Conservation (phyloP, 345 rosid species). For the Orychophragmus violaceus region DNA sequence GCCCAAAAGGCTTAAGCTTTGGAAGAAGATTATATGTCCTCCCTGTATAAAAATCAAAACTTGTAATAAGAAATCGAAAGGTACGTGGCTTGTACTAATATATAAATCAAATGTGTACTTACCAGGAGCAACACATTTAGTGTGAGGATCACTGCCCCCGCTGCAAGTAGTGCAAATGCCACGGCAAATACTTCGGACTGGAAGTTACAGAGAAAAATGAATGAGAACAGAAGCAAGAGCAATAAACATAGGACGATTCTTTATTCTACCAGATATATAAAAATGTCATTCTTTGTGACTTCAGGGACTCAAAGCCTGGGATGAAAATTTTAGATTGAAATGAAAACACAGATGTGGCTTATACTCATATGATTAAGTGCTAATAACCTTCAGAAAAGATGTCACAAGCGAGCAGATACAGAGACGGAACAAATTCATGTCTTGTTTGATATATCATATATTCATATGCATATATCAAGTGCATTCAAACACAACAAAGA, state of each 20-base stretch:
- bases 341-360: neutral
- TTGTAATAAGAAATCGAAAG: neutral
- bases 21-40: constrained; percentile 86
- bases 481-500: neutral
- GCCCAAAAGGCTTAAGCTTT: constrained; percentile 74
- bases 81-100: neutral
- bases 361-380: neutral
- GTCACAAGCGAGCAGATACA: neutral
- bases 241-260: neutral
- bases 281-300: neutral
- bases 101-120: constrained; percentile 4
- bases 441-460: neutral
- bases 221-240: neutral
- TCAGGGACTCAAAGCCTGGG: neutral
- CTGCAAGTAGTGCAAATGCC: constrained; percentile 93
- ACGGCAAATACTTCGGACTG: constrained; percentile 96
- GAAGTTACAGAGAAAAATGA: neutral
- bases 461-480: neutral
- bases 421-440: neutral
- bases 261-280: neutral
- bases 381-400: neutral
- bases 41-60: constrained; percentile 41
- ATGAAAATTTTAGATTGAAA: neutral
- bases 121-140: constrained; percentile 90
- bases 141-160: constrained; percentile 90